Base-by-base conservation (phyloP, 306 rosid genomes). In the Sindora glabra region DNA sequence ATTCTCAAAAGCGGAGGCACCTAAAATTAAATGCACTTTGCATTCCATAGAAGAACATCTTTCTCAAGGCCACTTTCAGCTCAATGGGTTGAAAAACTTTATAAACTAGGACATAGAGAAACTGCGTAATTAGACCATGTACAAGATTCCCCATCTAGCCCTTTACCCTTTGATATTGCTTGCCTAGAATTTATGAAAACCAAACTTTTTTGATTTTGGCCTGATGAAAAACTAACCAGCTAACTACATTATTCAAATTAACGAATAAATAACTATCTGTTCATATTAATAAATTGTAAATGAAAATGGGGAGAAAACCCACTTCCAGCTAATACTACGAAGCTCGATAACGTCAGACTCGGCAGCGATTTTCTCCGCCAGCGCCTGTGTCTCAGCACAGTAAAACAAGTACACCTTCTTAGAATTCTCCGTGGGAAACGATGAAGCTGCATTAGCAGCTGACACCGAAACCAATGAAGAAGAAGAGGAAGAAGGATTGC, bases 241-340 rank as follows among this genome's bases (percentile, higher is more conserved):
- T n/a, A 4, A 21, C 62, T 64, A 67, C 74, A 56, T 71, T 62
- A 51, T 15, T 17, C 36, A 67, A 66, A 60, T 60, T 14, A 67
- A 10, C 1, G 16, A 22, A 21, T 36, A 9, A 56, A 30, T 10
- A 13, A 16, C 12, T 23, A 23, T 26, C 12, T 21, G 56, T 9
- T 21, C n/a, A n/a, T 1, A n/a, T 2, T 15, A 13, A 52, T 19
- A 17, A 8, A 33, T 3, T 14, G 27, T 15, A 52, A 38, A 33
- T 2, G 68, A 50, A 39, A 65, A 60, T 14, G 41, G 37, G 15
- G 62, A 24, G 23, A 25, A 15, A 58, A 60, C 36, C 21, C n/a
- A 89, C 95, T 94, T 79, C 96, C 96, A 92, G 16, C 58, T 68
- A 67, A 92, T 89, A 49, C 59, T 48, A 1, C 90, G 94, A 62